Conservation (phyloP, 2,329 filamentous ascomycete species). For the Lojkania enalia region DNA sequence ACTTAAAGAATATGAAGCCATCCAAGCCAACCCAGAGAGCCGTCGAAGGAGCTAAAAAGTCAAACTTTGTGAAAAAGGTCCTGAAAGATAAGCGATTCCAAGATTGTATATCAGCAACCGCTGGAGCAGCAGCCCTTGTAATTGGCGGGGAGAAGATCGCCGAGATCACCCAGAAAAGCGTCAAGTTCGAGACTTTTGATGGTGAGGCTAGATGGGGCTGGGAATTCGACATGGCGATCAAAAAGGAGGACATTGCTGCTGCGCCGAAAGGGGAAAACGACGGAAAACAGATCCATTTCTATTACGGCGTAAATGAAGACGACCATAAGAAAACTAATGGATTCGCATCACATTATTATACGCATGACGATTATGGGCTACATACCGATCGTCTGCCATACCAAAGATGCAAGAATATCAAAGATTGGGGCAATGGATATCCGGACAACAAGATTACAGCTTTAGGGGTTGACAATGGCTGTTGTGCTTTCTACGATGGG, state of each 20-base stretch:
- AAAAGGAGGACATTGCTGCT: not conserved
- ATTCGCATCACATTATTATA: not conserved
- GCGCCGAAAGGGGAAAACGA: not conserved
- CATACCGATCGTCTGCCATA: slow-evolving; percentile 2
- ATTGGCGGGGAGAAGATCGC: not conserved
- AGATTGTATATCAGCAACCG: slow-evolving; percentile 4
- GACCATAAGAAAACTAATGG: not conserved
- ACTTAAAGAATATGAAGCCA: too few relatives aligned
- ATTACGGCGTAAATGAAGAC: not conserved
- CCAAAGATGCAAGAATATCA: slow-evolving; percentile 1
- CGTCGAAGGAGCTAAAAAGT: slow-evolving; percentile 5
- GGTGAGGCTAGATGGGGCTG: too few relatives aligned
- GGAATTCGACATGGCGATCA: not conserved
- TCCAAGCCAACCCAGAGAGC: slow-evolving; percentile 2
- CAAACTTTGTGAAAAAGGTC: slow-evolving; percentile 2
- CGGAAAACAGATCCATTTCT: not conserved
- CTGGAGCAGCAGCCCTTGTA: not conserved
- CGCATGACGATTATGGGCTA: slow-evolving; percentile 5
- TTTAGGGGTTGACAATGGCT: not conserved
- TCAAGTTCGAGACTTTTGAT: too few relatives aligned
- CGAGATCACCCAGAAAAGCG: too few relatives aligned
- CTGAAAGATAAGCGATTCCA: slow-evolving; percentile 8
- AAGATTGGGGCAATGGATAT: too few relatives aligned
- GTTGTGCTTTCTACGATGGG: slow-evolving; percentile 1
- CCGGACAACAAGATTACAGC: not conserved